Conservation (phyloP, 108 stramenopile genomes). For the Fragilaria radians region DNA sequence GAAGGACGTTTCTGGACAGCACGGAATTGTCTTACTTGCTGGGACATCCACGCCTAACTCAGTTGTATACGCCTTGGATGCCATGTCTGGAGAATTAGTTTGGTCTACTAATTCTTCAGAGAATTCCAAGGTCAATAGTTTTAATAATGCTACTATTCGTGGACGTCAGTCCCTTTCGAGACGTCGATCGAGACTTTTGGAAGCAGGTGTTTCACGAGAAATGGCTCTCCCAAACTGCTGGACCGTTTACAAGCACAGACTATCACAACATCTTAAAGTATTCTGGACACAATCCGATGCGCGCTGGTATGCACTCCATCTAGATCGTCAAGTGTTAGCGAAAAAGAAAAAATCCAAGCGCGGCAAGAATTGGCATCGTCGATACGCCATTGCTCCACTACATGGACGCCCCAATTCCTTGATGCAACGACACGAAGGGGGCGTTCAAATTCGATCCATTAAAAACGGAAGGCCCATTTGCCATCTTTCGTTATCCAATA, state of each 20-base stretch:
- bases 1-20: constrained; percentile 8
- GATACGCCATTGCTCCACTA: constrained; percentile 17
- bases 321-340: constrained; percentile 29
- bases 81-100: constrained; percentile 43
- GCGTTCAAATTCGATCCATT: constrained; percentile 71
- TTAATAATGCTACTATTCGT: neutral
- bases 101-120: constrained; percentile 36
- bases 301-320: constrained; percentile 24
- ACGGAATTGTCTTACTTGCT: constrained; percentile 39
- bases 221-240: neutral
- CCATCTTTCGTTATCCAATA: constrained; percentile 61
- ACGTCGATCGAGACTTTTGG: neutral
- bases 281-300: constrained; percentile 37
- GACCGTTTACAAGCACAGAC: neutral
- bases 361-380: constrained; percentile 4
- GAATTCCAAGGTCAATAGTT: constrained; percentile 22
- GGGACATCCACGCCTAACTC: constrained; percentile 19
- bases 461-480: constrained; percentile 74
- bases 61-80: constrained; percentile 55
- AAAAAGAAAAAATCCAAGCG: constrained; percentile 15
- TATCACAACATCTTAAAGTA: constrained; percentile 10
- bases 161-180: neutral
- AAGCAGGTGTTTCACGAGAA: neutral
- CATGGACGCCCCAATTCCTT: constrained; percentile 73
- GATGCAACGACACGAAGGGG: constrained; percentile 48